phyloP scores from a whole-genome alignment of 352 stramenopile genomes.

The Pilasporangium apinafurcum region DNA sequence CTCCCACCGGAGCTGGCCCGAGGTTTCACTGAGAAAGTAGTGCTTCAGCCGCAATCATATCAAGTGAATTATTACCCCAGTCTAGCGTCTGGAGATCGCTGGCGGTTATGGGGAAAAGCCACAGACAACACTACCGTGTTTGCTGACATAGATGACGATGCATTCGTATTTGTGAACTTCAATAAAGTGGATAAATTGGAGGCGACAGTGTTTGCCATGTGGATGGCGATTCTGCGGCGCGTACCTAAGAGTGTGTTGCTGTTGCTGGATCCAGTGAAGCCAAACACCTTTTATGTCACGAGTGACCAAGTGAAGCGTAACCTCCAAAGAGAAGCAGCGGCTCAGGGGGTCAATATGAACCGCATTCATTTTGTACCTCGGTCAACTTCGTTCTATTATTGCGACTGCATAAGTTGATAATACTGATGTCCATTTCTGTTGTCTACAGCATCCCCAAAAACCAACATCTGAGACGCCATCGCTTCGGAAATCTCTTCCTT shows the following conservation, averaged over 20 bases:
- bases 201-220: slow-evolving; percentile 49
- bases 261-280: slow-evolving; percentile 40
- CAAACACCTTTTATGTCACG: slow-evolving; percentile 3
- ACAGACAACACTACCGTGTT: neutral
- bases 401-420: neutral
- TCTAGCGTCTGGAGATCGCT: slow-evolving; percentile 3
- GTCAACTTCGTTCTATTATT: slow-evolving; percentile 9
- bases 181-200: slow-evolving; percentile 89
- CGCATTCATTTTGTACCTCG: slow-evolving; percentile 55
- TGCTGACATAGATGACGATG: slow-evolving; percentile 1
- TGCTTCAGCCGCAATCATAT: slow-evolving; percentile 66
- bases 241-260: slow-evolving; percentile 48
- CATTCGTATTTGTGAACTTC: slow-evolving; percentile 77
- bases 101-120: slow-evolving; percentile 13
- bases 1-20: slow-evolving; percentile 23
- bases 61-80: slow-evolving; percentile 81
- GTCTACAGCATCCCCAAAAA: slow-evolving; percentile 42
- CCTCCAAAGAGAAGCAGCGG: slow-evolving; percentile 35
- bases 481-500: slow-evolving; percentile 80
- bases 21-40: slow-evolving; percentile 67
- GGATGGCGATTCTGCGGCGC: slow-evolving; percentile 61
- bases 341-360: slow-evolving; percentile 31
- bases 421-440: neutral
- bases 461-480: slow-evolving; percentile 74
- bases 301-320: slow-evolving; percentile 36